Conservation (phyloP, 805 yeast species). For the Saccharomyces mikatae region DNA sequence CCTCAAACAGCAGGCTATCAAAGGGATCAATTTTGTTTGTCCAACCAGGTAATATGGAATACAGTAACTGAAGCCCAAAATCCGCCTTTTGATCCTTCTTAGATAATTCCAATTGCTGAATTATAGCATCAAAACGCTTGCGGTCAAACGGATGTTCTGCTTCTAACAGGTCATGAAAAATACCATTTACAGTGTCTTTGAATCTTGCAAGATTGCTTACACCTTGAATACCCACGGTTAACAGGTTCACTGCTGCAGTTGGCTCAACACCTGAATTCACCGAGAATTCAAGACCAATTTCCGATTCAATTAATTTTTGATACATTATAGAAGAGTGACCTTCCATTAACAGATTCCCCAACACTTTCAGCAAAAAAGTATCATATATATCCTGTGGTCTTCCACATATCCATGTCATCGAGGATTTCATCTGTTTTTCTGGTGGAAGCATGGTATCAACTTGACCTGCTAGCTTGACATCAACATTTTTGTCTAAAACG, state of each 20-base stretch:
- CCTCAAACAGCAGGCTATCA: conserved; percentile 56
- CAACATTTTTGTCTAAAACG: conserved; percentile 28
- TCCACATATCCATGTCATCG: conserved; percentile 86
- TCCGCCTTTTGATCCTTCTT: conserved; percentile 84
- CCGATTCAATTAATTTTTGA: conserved; percentile 77
- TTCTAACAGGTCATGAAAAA: conserved; percentile 38
- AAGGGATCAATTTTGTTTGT: conserved; percentile 75
- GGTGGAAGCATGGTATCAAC: conserved; percentile 65
- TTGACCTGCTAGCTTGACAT: conserved; percentile 56
- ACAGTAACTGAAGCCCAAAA: conserved; percentile 74
- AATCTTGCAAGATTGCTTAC: conserved; percentile 43
- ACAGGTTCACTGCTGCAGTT: conserved; percentile 64
- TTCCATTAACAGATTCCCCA: conserved; percentile 66
- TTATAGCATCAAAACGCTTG: conserved; percentile 68
- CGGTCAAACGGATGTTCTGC: conserved; percentile 39
- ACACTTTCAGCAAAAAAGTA: conserved; percentile 61
- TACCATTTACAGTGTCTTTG: conserved; percentile 38
- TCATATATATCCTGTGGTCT: conserved; percentile 60
- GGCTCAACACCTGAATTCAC: conserved; percentile 84
- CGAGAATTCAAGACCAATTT: conserved; percentile 76
- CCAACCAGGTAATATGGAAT: conserved; percentile 77
- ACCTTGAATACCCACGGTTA: conserved; percentile 83
- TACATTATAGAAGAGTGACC: conserved; percentile 91
- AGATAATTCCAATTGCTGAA: conserved; percentile 78
- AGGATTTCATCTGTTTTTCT: conserved; percentile 66